These are phyloP conservation scores for Plectosphaerella plurivora DNA, from an alignment of 2,329 filamentous ascomycete genomes.

Conservation along the genomic window DNA sequence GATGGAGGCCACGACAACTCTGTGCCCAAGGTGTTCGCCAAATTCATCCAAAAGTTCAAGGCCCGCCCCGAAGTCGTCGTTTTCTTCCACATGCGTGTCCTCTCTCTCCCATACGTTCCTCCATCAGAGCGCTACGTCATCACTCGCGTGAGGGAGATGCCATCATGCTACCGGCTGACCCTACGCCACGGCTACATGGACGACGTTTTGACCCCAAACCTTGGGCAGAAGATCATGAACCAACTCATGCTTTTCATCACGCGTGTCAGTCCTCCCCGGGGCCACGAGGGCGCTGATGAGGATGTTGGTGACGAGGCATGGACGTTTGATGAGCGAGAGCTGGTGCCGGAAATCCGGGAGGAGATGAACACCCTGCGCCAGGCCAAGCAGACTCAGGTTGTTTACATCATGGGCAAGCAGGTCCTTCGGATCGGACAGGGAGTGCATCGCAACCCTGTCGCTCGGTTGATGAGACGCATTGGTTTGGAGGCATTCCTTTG, in stretches of 20 bases:
- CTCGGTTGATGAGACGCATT: slow-evolving; percentile 29
- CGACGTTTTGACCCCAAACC: slow-evolving; percentile 60
- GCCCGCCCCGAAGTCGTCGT: slow-evolving; percentile 64
- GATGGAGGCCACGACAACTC: slow-evolving; percentile 46
- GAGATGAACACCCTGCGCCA: slow-evolving; percentile 40
- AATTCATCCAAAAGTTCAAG: slow-evolving; percentile 69
- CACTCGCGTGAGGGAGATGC: slow-evolving; percentile 38
- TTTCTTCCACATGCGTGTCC: slow-evolving; percentile 68
- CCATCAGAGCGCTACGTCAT: slow-evolving; percentile 43
- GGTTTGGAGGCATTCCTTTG: slow-evolving; percentile 54
- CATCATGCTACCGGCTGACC: slow-evolving; percentile 64
- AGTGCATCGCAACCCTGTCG: slow-evolving; percentile 28
- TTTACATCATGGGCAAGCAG: slow-evolving; percentile 59
- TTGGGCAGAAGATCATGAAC: slow-evolving; percentile 51
- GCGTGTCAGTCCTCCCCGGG: slow-evolving; percentile 17
- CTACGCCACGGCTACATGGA: slow-evolving; percentile 72
- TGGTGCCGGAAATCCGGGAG: slow-evolving; percentile 17
- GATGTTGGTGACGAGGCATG: slow-evolving; percentile 1
- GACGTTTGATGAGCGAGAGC: slow-evolving; percentile 2
- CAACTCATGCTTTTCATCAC: slow-evolving; percentile 53
- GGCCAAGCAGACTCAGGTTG: slow-evolving; percentile 42
- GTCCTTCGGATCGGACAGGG: slow-evolving; percentile 45
- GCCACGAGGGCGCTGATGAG: slow-evolving; percentile 9
- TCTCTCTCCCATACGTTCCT: slow-evolving; percentile 53
- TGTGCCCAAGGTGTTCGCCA: slow-evolving; percentile 60